These are phyloP conservation scores for Leucocoprinus leucothites DNA, from an alignment of 768 basidiomycete genomes.

Conservation along the genomic window DNA sequence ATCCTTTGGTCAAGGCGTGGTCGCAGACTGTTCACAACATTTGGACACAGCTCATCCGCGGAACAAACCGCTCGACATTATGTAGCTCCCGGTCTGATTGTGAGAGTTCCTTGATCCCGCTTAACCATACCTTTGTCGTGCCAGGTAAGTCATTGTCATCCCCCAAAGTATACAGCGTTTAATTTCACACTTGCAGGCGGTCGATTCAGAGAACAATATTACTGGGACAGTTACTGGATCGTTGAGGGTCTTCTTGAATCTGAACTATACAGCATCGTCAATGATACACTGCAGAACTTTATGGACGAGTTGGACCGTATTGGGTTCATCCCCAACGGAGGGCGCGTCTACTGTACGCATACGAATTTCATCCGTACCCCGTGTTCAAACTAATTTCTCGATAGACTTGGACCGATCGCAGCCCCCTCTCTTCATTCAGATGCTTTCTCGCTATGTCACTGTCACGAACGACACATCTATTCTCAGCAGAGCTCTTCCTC, in stretches of 20 bases:
- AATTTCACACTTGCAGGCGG: constrained; percentile 36
- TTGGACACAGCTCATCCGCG: constrained; percentile 78
- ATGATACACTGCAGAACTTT: constrained; percentile 84
- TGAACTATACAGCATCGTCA: constrained; percentile 67
- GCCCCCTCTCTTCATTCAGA: constrained; percentile 89
- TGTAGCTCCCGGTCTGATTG: constrained; percentile 60
- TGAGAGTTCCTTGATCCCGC: constrained; percentile 82
- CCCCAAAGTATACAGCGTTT: not conserved
- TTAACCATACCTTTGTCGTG: constrained; percentile 89
- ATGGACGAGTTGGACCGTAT: constrained; percentile 86
- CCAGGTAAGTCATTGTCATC: constrained; percentile 54
- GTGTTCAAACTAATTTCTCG: not conserved
- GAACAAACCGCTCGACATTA: constrained; percentile 66
- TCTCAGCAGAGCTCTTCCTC: constrained; percentile 74
- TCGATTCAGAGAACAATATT: constrained; percentile 83
- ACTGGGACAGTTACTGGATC: constrained; percentile 80
- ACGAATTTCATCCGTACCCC: constrained; percentile 10
- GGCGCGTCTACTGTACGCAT: constrained; percentile 76
- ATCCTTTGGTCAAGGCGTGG: constrained; percentile 69
- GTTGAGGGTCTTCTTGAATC: constrained; percentile 83
- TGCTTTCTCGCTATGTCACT: constrained; percentile 83
- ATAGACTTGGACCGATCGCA: constrained; percentile 87
- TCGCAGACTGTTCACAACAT: constrained; percentile 78
- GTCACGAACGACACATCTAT: constrained; percentile 73
- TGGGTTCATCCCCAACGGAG: constrained; percentile 95